These are phyloP conservation scores for Conticribra guillardii DNA, from an alignment of 108 stramenopile species.

Conservation along the genomic window DNA sequence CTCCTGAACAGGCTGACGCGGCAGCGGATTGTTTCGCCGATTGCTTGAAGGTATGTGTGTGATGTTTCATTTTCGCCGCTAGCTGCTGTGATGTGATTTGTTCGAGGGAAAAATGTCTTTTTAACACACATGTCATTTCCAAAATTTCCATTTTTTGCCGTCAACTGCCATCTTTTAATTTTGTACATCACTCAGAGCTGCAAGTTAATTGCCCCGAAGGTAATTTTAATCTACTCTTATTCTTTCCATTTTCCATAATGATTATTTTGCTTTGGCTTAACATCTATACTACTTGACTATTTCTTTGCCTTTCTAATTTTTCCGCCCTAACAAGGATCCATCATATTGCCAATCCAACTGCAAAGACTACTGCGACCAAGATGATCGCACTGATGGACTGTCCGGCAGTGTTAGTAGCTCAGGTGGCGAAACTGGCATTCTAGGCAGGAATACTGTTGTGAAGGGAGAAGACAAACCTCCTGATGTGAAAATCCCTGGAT, in stretches of 20 bases:
- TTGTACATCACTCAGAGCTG: slow-evolving; percentile 49
- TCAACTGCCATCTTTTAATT: background rate
- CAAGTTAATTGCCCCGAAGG: slow-evolving; percentile 73
- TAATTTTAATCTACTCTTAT: slow-evolving; percentile 2
- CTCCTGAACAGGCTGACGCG: slow-evolving; percentile 43
- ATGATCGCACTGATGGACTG: slow-evolving; percentile 80
- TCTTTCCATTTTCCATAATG: no score
- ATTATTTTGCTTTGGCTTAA: no score
- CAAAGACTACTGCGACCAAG: slow-evolving; percentile 72
- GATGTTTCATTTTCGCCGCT: no score
- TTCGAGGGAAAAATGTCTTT: no score
- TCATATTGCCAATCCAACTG: slow-evolving; percentile 67
- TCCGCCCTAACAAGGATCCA: no score
- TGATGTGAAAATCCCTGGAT: slow-evolving; percentile 65
- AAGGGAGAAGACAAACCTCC: slow-evolving; percentile 88
- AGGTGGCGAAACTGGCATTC: slow-evolving; percentile 76
- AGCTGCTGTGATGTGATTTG: no score
- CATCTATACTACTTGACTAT: no score
- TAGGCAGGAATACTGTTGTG: slow-evolving; percentile 74
- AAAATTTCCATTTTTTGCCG: background rate
- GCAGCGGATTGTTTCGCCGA: slow-evolving; percentile 71
- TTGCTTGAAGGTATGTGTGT: slow-evolving; percentile 53
- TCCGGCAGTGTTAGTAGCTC: slow-evolving; percentile 67
- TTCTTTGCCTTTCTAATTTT: no score
- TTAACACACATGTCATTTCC: background rate